Base-by-base conservation (phyloP, 306 rosid species). In the Prunus campanulata region DNA sequence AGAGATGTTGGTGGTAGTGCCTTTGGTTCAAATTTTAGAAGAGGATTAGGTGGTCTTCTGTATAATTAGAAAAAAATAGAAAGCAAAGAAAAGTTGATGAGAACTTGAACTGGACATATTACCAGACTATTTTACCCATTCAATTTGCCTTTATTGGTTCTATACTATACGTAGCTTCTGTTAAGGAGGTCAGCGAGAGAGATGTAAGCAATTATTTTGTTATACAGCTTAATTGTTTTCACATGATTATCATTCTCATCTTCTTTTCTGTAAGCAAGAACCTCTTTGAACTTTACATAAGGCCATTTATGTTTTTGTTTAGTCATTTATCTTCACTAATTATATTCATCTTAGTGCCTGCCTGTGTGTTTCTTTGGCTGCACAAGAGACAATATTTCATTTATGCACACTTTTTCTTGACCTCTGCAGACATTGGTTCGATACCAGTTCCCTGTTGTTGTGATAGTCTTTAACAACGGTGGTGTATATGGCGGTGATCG, bases 381-480 rank as follows among this genome's bases (percentile, higher is more conserved):
- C 46, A 49, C 62, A 42, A 64, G 74, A n/a, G 76, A 66, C 59
- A 64, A 20, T 29, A 66, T 18, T 9, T 65, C 7, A 57, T 74
- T 25, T 24, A 22, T 55, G 12, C 68, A 52, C 18, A 18, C 6
- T 3, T 75, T 59, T 74, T 71, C 55, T 71, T 13, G 82, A 70
- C 80, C 78, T 52, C 4, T 68, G 67, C 84, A 95, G 99, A 95
- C 99, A 11, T 84, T 95, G 88, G 99, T 95, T 77, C 92, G 99
- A 68, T 95, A 95, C 79, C 93, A 95, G 85, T 74, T 95, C 77
- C 84, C 99, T 0, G 97, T 95, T 74, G 86, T 92, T 66, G 97
- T 91, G 82, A 90, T 95, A 74, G 97, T 95, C 73, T 95, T 95
- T 82, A 95, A 95, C 93, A 95, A 95, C 1, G 93, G 99, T 1